Conservation (phyloP, 202 grass and related monocot genomes). For the Zoysia matrella region DNA sequence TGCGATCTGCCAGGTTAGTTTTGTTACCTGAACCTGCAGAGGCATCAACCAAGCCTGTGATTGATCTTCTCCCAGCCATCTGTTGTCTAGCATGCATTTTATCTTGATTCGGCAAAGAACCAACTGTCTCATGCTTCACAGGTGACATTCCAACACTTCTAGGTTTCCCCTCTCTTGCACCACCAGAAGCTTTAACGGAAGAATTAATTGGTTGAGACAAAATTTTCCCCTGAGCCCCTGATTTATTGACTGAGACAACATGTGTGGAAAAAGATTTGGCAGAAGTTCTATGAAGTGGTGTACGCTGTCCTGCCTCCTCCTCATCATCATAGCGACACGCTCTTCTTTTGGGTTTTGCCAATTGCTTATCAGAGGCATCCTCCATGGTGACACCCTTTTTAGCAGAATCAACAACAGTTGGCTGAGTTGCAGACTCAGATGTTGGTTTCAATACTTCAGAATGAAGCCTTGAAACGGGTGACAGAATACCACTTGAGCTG, state of each 20-base stretch:
- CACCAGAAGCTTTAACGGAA: slow-evolving; percentile 44
- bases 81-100: slow-evolving; percentile 51
- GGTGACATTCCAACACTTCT: slow-evolving; percentile 49
- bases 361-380: slow-evolving; percentile 45
- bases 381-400: slow-evolving; percentile 53
- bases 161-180: slow-evolving; percentile 57
- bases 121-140: slow-evolving; percentile 43
- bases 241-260: slow-evolving; percentile 47
- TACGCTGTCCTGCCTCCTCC: slow-evolving; percentile 61
- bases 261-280: slow-evolving; percentile 43
- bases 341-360: slow-evolving; percentile 63
- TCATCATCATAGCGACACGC: slow-evolving; percentile 64
- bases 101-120: slow-evolving; percentile 49
- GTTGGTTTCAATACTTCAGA: slow-evolving; percentile 39
- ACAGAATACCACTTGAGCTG: slow-evolving; percentile 31
- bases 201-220: slow-evolving; percentile 45
- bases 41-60: slow-evolving; percentile 44
- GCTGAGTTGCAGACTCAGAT: slow-evolving; percentile 44
- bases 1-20: slow-evolving; percentile 54
- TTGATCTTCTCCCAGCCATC: slow-evolving; percentile 44
- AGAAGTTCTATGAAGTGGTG: slow-evolving; percentile 70
- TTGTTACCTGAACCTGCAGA: slow-evolving; percentile 52
- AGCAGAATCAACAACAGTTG: slow-evolving; percentile 39
- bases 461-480: slow-evolving; percentile 44
- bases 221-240: slow-evolving; percentile 35